These are phyloP conservation scores for Brassica incana DNA, from an alignment of 345 rosid species.

Conservation along the genomic window DNA sequence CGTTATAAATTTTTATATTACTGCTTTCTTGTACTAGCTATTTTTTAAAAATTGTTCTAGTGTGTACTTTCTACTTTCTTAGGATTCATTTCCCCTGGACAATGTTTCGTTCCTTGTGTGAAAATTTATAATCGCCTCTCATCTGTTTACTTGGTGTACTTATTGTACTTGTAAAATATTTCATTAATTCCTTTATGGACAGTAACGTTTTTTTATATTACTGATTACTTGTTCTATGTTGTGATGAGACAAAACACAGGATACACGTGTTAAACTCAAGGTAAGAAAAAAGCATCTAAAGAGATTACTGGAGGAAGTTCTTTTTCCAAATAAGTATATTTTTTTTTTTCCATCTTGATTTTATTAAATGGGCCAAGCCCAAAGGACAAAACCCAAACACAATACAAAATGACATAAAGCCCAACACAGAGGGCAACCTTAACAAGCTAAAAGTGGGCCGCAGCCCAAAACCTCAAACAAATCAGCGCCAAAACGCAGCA, in stretches of 20 bases:
- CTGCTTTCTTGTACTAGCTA: neutral
- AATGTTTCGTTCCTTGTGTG: conserved; percentile 32
- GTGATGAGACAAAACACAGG: neutral
- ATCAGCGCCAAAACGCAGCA: too few relatives aligned
- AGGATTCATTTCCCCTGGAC: conserved; percentile 39
- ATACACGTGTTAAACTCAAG: conserved; percentile 11
- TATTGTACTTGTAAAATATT: conserved; percentile 23
- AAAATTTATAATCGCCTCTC: conserved; percentile 20
- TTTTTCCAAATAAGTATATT: neutral
- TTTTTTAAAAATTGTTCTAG: neutral
- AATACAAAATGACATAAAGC: too few relatives aligned
- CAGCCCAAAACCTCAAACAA: too few relatives aligned
- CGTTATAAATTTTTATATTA: neutral
- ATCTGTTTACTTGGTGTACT: conserved; percentile 7
- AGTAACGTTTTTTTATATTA: conserved; percentile 14
- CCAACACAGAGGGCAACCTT: too few relatives aligned
- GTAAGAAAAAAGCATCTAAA: neutral
- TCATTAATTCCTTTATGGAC: neutral
- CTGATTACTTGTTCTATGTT: neutral
- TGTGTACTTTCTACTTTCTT: conserved; percentile 29
- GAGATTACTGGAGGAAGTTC: neutral
- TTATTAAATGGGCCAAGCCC: too few relatives aligned
- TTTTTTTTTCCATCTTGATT: too few relatives aligned
- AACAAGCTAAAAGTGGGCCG: too few relatives aligned
- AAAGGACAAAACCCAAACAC: too few relatives aligned